A percentile compares a stretch with the other conserved stretches of the same genome.
phyloP scores from a whole-genome alignment of 139 green algal genomes.

The Coelastrella sp. region DNA sequence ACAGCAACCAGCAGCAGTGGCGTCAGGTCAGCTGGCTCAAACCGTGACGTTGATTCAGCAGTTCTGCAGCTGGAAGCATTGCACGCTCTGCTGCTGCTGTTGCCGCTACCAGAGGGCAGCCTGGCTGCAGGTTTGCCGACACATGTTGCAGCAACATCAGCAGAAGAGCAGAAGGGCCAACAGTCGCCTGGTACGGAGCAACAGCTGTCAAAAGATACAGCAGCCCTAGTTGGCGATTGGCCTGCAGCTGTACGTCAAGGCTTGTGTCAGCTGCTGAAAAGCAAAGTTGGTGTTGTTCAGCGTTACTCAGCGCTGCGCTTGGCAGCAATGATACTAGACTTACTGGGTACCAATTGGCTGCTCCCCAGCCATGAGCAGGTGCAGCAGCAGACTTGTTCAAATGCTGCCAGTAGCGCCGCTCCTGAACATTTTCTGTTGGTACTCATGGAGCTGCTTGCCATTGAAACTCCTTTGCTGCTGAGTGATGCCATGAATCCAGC shows the following conservation, averaged over 20 bases:
- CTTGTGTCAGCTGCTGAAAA: constrained; percentile 54
- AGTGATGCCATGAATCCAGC: constrained; percentile 43
- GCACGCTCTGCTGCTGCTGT: constrained; percentile 71
- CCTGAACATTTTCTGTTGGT: constrained; percentile 16
- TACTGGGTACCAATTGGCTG: constrained; percentile 68
- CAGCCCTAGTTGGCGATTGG: constrained; percentile 49
- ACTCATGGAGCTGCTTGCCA: constrained; percentile 28
- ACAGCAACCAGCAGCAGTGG: constrained; percentile 3
- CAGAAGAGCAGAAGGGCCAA: not conserved
- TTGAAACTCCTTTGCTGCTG: constrained; percentile 47
- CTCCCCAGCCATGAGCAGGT: constrained; percentile 40
- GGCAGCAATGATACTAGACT: constrained; percentile 56
- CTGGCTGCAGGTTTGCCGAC: not conserved
- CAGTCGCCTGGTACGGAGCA: not conserved
- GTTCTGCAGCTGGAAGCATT: constrained; percentile 73
- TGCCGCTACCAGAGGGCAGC: constrained; percentile 45
- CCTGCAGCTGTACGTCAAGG: constrained; percentile 50
- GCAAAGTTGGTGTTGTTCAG: constrained; percentile 56
- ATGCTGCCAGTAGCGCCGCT: not conserved
- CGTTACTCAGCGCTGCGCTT: constrained; percentile 69
- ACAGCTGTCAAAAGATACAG: not conserved
- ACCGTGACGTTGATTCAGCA: constrained; percentile 48
- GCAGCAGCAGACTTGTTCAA: not conserved
- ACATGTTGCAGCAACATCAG: not conserved
- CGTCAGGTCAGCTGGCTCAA: no score